A percentile compares a stretch with the other conserved stretches of the same genome.
Conservation (phyloP, 495 filamentous ascomycete genomes). For the Evansstolkia leycettana region DNA sequence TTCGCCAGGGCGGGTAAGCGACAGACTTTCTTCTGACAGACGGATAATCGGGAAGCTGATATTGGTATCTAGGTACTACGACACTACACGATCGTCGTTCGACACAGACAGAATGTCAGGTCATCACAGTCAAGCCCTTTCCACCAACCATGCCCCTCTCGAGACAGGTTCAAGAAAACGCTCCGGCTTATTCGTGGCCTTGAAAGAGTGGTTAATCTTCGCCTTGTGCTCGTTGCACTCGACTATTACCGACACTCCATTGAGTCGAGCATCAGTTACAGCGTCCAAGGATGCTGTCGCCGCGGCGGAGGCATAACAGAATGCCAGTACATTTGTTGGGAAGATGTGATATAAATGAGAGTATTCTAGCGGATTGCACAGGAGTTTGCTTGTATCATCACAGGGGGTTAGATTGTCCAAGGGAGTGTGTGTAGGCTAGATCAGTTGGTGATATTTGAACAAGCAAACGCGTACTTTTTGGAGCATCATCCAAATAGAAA, state of each 20-base stretch:
- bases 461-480: no score
- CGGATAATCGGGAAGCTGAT: no score
- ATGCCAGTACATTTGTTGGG: no score
- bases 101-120: constrained; percentile 31
- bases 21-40: no score
- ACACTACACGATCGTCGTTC: background rate
- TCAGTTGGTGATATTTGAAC: no score
- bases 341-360: no score
- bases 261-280: constrained; percentile 42
- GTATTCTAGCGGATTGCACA: no score
- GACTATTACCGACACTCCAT: constrained; percentile 42
- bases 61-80: background rate
- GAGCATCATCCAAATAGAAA: no score
- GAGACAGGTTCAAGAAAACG: constrained; percentile 61
- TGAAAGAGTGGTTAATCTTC: constrained; percentile 30
- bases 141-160: constrained; percentile 73
- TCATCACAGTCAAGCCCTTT: constrained; percentile 85
- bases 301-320: constrained; percentile 27
- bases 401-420: no score
- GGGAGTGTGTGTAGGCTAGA: no score
- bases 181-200: constrained; percentile 96
- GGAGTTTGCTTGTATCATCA: no score
- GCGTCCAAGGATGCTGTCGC: constrained; percentile 39
- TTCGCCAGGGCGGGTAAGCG: no score
- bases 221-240: constrained; percentile 36